These are phyloP conservation scores for Eimeria acervulina DNA, from an alignment of 169 alveolate species.

Conservation along the genomic window DNA sequence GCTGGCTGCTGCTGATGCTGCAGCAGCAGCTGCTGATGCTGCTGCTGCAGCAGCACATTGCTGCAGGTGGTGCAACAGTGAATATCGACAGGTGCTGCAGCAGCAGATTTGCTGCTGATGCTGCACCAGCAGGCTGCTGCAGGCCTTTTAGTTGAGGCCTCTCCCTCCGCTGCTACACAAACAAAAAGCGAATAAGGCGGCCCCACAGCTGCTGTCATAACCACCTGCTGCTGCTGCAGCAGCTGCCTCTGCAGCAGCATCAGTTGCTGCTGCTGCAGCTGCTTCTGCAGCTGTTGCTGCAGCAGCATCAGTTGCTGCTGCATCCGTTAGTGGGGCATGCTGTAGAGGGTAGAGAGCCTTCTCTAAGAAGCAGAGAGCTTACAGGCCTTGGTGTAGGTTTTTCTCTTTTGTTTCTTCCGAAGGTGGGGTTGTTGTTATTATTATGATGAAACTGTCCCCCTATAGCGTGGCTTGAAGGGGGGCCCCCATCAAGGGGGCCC, in stretches of 20 bases:
- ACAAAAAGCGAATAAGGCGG: background rate
- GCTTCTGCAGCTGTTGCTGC: too few species aligned
- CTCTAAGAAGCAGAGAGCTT: background rate
- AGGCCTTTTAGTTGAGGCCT: background rate
- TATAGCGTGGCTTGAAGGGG: too few species aligned
- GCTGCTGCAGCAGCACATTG: background rate
- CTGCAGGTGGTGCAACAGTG: background rate
- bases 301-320: slow-evolving; percentile 4
- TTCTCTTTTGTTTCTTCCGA: background rate
- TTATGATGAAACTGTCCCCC: background rate
- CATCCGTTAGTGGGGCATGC: background rate
- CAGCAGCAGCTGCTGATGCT: background rate
- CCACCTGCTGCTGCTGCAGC: background rate
- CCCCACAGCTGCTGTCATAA: background rate
- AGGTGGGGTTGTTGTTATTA: background rate
- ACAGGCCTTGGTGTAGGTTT: background rate
- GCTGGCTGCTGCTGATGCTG: background rate
- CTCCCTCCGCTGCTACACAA: background rate
- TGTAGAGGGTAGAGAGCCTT: background rate
- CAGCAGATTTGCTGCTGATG: background rate
- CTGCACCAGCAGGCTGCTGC: background rate
- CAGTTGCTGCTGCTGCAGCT: too few species aligned
- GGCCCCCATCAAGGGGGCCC: slow-evolving; percentile 15
- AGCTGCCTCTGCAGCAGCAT: too few species aligned
- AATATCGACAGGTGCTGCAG: background rate